Evolutionary conservation across 176 grass and related monocot genomes (phyloP), one percentile per base, ranked within the genome.

Genomic region (Triticum turgidum): DNA sequence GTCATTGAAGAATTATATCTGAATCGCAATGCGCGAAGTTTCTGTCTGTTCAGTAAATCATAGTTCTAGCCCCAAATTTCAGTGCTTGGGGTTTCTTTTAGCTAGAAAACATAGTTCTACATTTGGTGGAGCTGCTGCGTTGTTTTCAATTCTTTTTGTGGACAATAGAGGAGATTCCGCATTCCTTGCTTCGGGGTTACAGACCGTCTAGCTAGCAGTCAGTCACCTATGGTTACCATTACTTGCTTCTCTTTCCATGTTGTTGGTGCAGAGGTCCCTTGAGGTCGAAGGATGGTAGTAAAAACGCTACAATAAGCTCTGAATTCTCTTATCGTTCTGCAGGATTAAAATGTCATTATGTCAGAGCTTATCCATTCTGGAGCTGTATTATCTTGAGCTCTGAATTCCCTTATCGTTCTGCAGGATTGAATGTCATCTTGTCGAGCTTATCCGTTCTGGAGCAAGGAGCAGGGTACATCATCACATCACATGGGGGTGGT

Each of bases 401-500:
- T 41, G 51, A 41, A 27, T 25, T 64, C 41, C 63, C 32, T 67
- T 39, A 29, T 56, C 22, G 22, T 68, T 62, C 24, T 65, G 65
- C 37, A 71, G 33, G 51, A 35, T 69, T 61, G 9, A 79, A 12
- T 24, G n/a, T 4, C 58, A 29, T 11, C 29, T 44, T 72, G 49
- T 56, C 14, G 17, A 84, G 17, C 15, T 62, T 42, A 32, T 65
- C 71, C 65, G 64, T 73, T 86, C 63, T 72, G 42, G 49, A 62
- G 11, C 24, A 7, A 47, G 73, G 38, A 21, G 11, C 59, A 61
- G 11, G 72, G 79, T 39, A 58, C 62, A 67, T 37, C 32, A 54
- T 62, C 35, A 58, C 86, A 87, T 87, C 85, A 87, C 68, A 54
- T 75, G 85, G 67, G 54, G 22, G 49, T 8, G 35, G 38, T 41